Conservation (phyloP, 2,329 filamentous ascomycete genomes). For the Neurospora crassa region DNA sequence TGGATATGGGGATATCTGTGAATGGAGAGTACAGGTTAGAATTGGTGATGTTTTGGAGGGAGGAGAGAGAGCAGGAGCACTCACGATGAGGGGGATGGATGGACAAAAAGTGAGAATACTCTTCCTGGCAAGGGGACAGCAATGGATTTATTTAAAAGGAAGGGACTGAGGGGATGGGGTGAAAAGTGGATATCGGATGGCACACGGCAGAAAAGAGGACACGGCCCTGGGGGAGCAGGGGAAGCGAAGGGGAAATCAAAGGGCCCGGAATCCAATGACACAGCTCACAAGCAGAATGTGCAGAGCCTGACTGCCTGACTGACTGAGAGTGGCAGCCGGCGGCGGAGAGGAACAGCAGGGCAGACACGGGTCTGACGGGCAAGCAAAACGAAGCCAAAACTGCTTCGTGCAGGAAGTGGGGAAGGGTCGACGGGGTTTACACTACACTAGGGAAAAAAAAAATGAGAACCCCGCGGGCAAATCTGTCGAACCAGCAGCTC, state of each 20-base stretch:
- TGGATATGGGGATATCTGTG: constrained; percentile 5
- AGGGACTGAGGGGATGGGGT: neutral
- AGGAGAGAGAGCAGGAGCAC: neutral
- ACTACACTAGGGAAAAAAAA: neutral
- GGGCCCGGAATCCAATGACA: neutral
- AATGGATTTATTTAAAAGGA: neutral
- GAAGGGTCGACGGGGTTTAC: neutral
- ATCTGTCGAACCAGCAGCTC: neutral
- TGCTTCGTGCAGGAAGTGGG: neutral
- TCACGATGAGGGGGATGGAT: neutral
- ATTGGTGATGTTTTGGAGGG: neutral
- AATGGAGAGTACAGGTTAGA: constrained; percentile 6
- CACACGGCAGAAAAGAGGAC: neutral
- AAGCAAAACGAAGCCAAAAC: neutral
- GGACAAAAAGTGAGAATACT: neutral
- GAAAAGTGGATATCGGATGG: neutral
- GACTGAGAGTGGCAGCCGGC: neutral
- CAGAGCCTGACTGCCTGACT: neutral
- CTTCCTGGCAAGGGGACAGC: neutral
- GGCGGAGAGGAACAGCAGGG: neutral
- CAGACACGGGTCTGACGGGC: no score
- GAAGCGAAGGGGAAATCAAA: neutral
- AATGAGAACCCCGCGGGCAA: neutral
- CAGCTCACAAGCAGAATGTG: neutral
- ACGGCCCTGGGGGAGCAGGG: neutral